Evolutionary conservation across 2,329 filamentous ascomycete species (phyloP).

Genomic region (Aspergillus intermedius): DNA sequence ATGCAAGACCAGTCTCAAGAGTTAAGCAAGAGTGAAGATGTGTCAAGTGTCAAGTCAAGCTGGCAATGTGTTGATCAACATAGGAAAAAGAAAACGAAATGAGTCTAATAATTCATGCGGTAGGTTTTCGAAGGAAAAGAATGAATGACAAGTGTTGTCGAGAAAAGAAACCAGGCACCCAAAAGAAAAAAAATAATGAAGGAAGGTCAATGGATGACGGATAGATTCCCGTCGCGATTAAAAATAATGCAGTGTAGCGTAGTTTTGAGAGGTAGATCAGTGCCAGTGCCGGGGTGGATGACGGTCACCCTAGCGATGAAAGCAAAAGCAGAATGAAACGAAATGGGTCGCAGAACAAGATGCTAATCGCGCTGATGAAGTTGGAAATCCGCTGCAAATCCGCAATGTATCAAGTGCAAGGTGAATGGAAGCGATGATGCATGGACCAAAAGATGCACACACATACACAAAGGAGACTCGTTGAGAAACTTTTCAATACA

Average conservation of each 20-base stretch:
- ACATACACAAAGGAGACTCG: slow-evolving; percentile 17
- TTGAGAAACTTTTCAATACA: slow-evolving; percentile 6
- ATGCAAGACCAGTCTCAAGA: slow-evolving; percentile 4
- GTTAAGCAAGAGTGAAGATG: neutral
- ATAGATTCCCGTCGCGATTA: neutral
- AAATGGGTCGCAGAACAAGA: slow-evolving; percentile 3
- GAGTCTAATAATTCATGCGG: slow-evolving; percentile 10
- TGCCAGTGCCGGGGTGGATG: neutral
- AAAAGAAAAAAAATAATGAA: slow-evolving; percentile 5
- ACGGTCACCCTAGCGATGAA: neutral
- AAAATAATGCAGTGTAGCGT: slow-evolving; percentile 5
- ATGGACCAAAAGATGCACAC: slow-evolving; percentile 2
- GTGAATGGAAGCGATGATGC: slow-evolving; percentile 1
- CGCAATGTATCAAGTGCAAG: slow-evolving; percentile 6
- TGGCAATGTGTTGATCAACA: slow-evolving; percentile 10
- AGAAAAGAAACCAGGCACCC: slow-evolving; percentile 6
- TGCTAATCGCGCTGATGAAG: slow-evolving; percentile 8
- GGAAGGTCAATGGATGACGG: slow-evolving; percentile 7
- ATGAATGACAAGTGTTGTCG: slow-evolving; percentile 8
- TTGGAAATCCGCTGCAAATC: slow-evolving; percentile 3
- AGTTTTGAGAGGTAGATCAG: neutral
- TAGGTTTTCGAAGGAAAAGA: slow-evolving; percentile 10
- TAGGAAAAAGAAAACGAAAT: slow-evolving; percentile 15
- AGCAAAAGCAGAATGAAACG: neutral
- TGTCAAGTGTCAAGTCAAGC: slow-evolving; percentile 5